Evolutionary conservation across 1,284 basidiomycete species (phyloP).

Genomic region (Gomphus bonarii): DNA sequence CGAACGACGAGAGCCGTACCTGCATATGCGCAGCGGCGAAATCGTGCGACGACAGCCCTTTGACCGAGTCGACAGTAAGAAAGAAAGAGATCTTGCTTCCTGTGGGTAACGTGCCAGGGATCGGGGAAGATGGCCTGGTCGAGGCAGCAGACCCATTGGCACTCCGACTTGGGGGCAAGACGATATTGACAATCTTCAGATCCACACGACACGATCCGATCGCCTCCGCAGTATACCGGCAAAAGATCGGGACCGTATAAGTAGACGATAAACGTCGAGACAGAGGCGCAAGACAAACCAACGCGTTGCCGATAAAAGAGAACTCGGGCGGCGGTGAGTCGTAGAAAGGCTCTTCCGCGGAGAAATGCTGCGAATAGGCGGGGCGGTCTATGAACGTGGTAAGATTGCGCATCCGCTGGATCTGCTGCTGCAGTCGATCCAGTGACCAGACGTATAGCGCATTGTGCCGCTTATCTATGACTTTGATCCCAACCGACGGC

Average conservation of each 20-base stretch:
- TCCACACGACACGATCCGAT: slow-evolving; percentile 86
- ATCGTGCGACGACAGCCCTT: slow-evolving; percentile 80
- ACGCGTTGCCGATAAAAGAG: slow-evolving; percentile 84
- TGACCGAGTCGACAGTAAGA: slow-evolving; percentile 75
- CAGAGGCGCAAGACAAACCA: slow-evolving; percentile 77
- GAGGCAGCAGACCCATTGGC: slow-evolving; percentile 49
- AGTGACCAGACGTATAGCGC: slow-evolving; percentile 90
- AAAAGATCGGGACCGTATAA: slow-evolving; percentile 77
- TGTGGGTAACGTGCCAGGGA: slow-evolving; percentile 47
- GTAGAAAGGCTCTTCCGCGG: slow-evolving; percentile 88
- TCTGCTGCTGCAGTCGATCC: slow-evolving; percentile 77
- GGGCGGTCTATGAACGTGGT: slow-evolving; percentile 90
- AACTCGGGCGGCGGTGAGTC: slow-evolving; percentile 76
- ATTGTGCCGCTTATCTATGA: slow-evolving; percentile 78
- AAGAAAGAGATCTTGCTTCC: slow-evolving; percentile 78
- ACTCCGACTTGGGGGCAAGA: slow-evolving; percentile 46
- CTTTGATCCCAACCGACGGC: slow-evolving; percentile 83
- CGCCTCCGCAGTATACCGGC: slow-evolving; percentile 85
- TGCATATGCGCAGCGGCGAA: slow-evolving; percentile 80
- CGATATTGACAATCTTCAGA: slow-evolving; percentile 66
- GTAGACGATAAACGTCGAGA: slow-evolving; percentile 68
- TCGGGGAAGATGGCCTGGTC: slow-evolving; percentile 60
- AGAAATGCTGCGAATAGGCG: slow-evolving; percentile 88
- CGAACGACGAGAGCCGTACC: slow-evolving; percentile 71
- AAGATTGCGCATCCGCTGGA: slow-evolving; percentile 90